Evolutionary conservation across 306 rosid species (phyloP), one percentile per base, ranked within the genome.

Genomic region (Prunus mume): DNA sequence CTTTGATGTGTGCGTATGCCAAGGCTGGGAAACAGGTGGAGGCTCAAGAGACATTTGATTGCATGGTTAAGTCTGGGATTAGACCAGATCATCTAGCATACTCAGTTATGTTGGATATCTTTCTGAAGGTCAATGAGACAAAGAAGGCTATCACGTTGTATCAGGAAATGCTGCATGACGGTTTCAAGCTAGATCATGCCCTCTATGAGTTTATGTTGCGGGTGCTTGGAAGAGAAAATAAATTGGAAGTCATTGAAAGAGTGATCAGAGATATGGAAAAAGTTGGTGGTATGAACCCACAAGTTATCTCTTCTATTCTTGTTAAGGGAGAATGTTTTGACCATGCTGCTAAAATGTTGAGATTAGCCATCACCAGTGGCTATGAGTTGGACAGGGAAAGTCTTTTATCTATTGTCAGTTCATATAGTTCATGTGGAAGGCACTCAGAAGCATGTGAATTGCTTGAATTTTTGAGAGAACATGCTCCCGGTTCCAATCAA

Each of bases 1-100:
- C 98, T 81, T 85, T 94, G 69, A 89, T 94, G 71, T 94, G 97
- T 76, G 96, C 86, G 60, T 94, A 94, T 87, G 93, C 95, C 27
- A 94, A 91, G 84, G 93, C 82, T 63, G 96, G 97, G 63, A 89
- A 65, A 81, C 86, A 82, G 65, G 89, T 56, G 54, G 91, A 89
- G 80, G 97, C 97, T 43, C 91, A 90, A 71, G 92, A 89, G 75
- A 91, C 95, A 12, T 94, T 87, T 84, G 84, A 88, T 57, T 78
- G 86, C 85, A 94, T 94, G 98, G 82, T 85, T 77, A 82, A 81
- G 73, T 87, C 97, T 62, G 97, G 96, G 79, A 92, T 90, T 70
- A 89, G 84, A 86, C 88, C 97, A 8, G 98, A 94, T 82, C 58
- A 68, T 79, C 86, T 92, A 51, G 97, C 95, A 2, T 94, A 86